Base-by-base conservation (phyloP, 441 rosid species). In the Isatis lusitanica region DNA sequence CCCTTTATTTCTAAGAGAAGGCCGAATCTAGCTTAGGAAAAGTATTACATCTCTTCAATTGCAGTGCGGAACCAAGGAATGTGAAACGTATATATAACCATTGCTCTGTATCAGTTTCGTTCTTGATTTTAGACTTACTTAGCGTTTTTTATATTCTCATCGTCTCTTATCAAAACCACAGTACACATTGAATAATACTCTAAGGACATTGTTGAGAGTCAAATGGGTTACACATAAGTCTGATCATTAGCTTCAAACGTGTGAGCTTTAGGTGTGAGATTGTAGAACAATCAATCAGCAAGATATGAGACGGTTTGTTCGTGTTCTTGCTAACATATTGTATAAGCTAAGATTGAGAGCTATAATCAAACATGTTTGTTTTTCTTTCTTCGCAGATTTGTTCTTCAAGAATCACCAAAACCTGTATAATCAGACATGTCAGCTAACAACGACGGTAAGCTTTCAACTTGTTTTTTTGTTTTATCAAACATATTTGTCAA, bases 341-440 rank as follows among this genome's bases (percentile, higher is more conserved):
- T 42, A 42, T 43, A 64, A 63, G 28, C 46, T 31, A 28, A 24
- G 28, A 12, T 28, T 51, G 4, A 50, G 42, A 48, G 62, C 21
- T 30, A n/a, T n/a, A n/a, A n/a, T n/a, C 11, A 15, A 13, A 38
- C 65, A 24, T 38, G 53, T 74, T 66, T 47, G 40, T 13, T 28
- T 42, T 16, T 47, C 39, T 33, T 63, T 28, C 21, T n/a, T 64
- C 21, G 15, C 65, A 73, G 76, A 64, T 64, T 64, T n/a, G 38
- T 43, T 53, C 40, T 28, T 52, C 38, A 7, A 5, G 28, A 6
- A 26, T 38, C 51, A 36, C 59, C 51, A 39, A 48, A 58, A 26
- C 21, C 43, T 51, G 5, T 28, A 61, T 6, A 1, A 63, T 8
- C 30, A 64, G 11, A 0, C 64, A 73, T 73, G 76, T 44, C 58